A percentile compares a stretch with the other conserved stretches of the same genome.
Conservation (phyloP, 805 yeast genomes). For the Metschnikowia lunata region DNA sequence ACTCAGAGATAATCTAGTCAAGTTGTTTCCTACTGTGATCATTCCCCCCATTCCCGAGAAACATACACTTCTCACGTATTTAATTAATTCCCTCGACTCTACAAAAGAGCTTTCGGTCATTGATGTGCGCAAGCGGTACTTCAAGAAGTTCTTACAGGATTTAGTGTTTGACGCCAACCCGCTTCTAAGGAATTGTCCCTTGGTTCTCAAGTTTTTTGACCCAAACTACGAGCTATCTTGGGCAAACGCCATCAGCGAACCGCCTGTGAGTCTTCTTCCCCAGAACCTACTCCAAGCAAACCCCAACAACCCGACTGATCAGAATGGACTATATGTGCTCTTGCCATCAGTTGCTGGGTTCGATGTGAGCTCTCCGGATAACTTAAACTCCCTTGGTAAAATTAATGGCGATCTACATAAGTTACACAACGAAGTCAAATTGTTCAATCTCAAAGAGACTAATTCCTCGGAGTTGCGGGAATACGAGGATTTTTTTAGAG, state of each 20-base stretch:
- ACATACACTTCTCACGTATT: constrained; percentile 42
- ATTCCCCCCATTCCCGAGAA: constrained; percentile 45
- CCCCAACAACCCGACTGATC: constrained; percentile 48
- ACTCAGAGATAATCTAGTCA: constrained; percentile 33
- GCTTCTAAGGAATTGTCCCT: constrained; percentile 30
- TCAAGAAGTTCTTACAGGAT: constrained; percentile 41
- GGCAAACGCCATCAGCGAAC: constrained; percentile 47
- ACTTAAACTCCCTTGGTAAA: constrained; percentile 28
- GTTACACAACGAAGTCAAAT: constrained; percentile 30
- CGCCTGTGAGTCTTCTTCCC: constrained; percentile 43
- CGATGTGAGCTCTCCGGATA: constrained; percentile 29
- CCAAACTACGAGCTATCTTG: constrained; percentile 48
- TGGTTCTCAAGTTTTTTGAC: constrained; percentile 47
- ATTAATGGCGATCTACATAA: constrained; percentile 33
- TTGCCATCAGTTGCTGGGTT: constrained; percentile 42
- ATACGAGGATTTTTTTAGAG: constrained; percentile 17
- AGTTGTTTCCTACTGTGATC: constrained; percentile 37
- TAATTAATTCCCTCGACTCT: constrained; percentile 37
- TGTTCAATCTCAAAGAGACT: constrained; percentile 26
- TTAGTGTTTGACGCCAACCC: constrained; percentile 29
- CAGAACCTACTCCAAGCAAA: constrained; percentile 46
- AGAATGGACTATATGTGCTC: constrained; percentile 48
- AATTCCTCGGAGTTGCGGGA: constrained; percentile 5
- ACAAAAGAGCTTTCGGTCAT: constrained; percentile 36
- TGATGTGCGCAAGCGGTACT: constrained; percentile 46